These are phyloP conservation scores for Eucalyptus marginata DNA, from an alignment of 345 rosid genomes.

Conservation along the genomic window DNA sequence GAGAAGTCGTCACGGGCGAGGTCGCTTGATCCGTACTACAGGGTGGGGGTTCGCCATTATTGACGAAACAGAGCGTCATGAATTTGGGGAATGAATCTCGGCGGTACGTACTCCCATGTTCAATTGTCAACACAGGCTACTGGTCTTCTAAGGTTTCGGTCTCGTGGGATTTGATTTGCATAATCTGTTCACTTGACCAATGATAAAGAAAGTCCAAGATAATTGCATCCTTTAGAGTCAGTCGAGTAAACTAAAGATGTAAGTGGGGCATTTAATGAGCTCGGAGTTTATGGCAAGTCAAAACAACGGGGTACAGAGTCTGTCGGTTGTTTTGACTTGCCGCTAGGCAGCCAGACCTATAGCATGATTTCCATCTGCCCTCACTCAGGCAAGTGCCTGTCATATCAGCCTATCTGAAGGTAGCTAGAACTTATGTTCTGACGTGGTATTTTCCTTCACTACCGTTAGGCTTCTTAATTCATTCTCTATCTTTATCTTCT, in stretches of 20 bases:
- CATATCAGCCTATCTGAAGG: fast-evolving
- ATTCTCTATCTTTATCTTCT: no score
- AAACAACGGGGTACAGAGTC: no score
- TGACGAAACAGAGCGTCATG: not conserved
- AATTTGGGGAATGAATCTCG: not conserved
- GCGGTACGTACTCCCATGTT: not conserved
- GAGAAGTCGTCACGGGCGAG: not conserved
- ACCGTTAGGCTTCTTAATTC: fast-evolving
- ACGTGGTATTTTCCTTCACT: fast-evolving
- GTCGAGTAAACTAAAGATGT: not conserved
- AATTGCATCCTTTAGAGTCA: not conserved
- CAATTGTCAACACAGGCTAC: not conserved
- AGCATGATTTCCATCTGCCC: no score
- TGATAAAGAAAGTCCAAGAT: not conserved
- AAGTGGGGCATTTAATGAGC: not conserved
- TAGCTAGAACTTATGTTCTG: fast-evolving
- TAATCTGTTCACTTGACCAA: not conserved
- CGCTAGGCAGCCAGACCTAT: no score
- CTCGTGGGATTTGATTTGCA: not conserved
- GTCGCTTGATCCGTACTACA: not conserved
- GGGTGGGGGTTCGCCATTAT: not conserved
- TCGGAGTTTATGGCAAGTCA: no score
- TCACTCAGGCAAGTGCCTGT: fast-evolving
- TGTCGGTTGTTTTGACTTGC: no score
- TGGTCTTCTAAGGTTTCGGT: not conserved